A percentile compares a stretch with the other conserved stretches of the same genome.
These are phyloP conservation scores for Syzygium aromaticum DNA, from an alignment of 345 rosid genomes.

Conservation along the genomic window DNA sequence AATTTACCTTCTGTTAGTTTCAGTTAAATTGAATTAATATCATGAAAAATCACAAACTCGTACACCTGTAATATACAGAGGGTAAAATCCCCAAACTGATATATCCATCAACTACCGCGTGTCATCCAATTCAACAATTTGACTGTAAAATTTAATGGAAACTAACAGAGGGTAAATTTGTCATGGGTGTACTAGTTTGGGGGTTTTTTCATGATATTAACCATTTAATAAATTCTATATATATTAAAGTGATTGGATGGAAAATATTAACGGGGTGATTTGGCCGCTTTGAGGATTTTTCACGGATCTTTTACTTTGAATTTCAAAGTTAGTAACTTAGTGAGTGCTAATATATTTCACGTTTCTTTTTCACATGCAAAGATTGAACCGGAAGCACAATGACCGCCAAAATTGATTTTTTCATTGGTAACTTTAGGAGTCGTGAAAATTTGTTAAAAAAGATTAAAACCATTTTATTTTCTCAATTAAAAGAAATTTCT, in stretches of 20 bases:
- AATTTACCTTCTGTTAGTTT: no score
- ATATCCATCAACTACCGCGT: no score
- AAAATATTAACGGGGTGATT: neutral
- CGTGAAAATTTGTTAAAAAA: neutral
- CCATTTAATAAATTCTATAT: neutral
- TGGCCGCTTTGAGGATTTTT: neutral
- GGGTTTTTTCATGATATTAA: neutral
- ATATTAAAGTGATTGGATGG: neutral
- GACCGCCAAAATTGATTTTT: neutral
- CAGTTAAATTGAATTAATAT: no score
- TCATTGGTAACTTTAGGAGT: neutral
- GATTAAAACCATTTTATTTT: neutral
- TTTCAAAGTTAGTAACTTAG: neutral
- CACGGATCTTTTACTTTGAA: neutral
- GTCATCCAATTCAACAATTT: no score
- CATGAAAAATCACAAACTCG: no score
- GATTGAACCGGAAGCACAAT: neutral
- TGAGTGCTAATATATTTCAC: neutral
- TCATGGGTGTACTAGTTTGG: no score
- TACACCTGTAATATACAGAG: no score
- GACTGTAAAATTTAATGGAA: no score
- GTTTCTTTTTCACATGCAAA: neutral
- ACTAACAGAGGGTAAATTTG: no score
- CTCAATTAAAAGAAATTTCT: neutral
- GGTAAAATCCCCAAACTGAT: no score